Base-by-base conservation (phyloP, 2,329 filamentous ascomycete genomes). In the Cladophialophora psammophila region DNA sequence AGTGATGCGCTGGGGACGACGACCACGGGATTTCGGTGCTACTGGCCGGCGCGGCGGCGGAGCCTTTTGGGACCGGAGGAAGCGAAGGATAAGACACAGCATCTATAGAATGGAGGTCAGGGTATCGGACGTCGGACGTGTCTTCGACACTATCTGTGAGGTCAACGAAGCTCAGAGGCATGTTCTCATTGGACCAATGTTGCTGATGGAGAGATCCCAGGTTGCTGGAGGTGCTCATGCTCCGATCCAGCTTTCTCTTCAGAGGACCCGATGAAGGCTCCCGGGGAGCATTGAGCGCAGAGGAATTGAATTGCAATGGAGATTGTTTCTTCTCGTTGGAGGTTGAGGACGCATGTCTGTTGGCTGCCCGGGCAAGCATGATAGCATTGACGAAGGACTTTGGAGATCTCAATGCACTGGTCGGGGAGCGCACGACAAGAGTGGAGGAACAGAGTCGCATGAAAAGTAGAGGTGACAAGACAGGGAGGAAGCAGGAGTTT, bases 111-210 rank as follows among this genome's bases (percentile, higher is more conserved):
- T 68, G 65, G 12, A 71, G 55, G 2, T 67, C 63, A 4, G 66
- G 60, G 10, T 74, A 68, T 40, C 64, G 57, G 72, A 77, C 34
- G 50, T 74, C 38, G 71, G 76, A 59, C 67, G 70, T 83, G 3
- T 87, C 82, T 81, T 1, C 82, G 78, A 0, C 89, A 87, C 66
- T 87, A 84, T 66, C 91, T 85, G 60, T 88, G 20, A 91, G 78
- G 68, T 92, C 91, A 31, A 96, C 82, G 63, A 93, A 87, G 72
- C 97, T 93, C 73, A 93, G 92, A 72, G 96, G 95, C 75, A 97
- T 94, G 72, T 94, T 89, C 69, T 93, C 91, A 67, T 88, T 87
- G 69, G 93, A 91, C 67, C 85, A 87, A 9, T 91, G 85, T 3
- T 77, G 78, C 57, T 76, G 79, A 71, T 83, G 82, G 18, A 85